Evolutionary conservation across 176 grass and related monocot genomes (phyloP), one percentile per base, ranked within the genome.

Genomic region (Hyparrhenia diplandra): DNA sequence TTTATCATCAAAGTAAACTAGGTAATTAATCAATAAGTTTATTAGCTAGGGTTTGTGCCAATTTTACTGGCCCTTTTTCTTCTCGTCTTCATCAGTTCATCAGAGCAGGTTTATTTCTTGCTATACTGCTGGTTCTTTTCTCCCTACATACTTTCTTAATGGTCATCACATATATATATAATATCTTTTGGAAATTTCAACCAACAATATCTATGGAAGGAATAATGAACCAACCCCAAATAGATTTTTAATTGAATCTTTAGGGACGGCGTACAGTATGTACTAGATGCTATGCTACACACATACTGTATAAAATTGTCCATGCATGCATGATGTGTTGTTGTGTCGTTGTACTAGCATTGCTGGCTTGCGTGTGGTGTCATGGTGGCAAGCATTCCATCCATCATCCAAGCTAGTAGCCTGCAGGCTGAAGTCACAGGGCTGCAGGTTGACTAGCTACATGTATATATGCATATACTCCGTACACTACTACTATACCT

Each of bases 1-100:
- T 16, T 10, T 47, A 18, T 16, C 21, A 35, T 66, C 37, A 70
- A 83, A 89, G 76, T 75, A 80, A 68, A 82, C 83, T 76, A n/a
- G n/a, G n/a, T n/a, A n/a, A n/a, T n/a, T n/a, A 42, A 80, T 76
- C 49, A 88, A 91, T 88, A 82, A 89, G 71, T 35, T 75, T 58
- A 62, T 79, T 74, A 82, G 78, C 83, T 82, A 89, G 87, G 82
- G 82, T 81, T 85, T 55, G 42, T 75, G 58, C 55, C 54, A 71
- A 46, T 57, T 81, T 80, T 25, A 40, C 32, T 12, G 54, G 2
- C 49, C 51, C 10, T 51, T n/a, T n/a, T n/a, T n/a, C 18, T 9
- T 54, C 18, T 39, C 37, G 6, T 55, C 52, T 60, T 29, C 25
- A 5, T 58, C 3, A 25, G 37, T 18, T 67, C 60, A 5, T 52